Base-by-base conservation (phyloP, 2,329 filamentous ascomycete species). In the Ceratocystis variospora region DNA sequence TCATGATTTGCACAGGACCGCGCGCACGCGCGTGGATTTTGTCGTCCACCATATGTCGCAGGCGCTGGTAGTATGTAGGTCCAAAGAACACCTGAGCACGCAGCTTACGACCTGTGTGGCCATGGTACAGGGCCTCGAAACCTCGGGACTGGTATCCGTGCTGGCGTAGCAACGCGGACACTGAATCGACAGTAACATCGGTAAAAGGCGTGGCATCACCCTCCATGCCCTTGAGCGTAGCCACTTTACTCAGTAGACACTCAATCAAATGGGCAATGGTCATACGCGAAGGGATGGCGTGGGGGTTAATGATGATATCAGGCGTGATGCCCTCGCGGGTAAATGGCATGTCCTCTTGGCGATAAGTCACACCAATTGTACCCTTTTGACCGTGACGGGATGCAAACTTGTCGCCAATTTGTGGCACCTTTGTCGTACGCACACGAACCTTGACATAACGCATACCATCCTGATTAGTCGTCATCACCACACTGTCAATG, bases 201-300 rank as follows among this genome's bases (percentile, higher is more conserved):
- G 94, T 97, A 75, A 99, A 99, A 0, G 95, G 94, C 0, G 94
- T 99, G 1, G 94, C 94, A 73, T 99, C 95, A 72, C 94, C 95
- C 78, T 99, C 94, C 76, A 91, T 89, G 55, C 94, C 95, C 76
- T 92, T 89, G 25, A 99, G 82, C 1, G 94, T 89, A 1, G 91
- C 90, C 45, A 99, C 94, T 76, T 99, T 99, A 75, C 90, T 96
- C 66, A 99, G 83, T 71, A 97, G 83, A 82, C 94, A 99, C 80
- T 99, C 94, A 75, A 99, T 96, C 84, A 99, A 92, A 82, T 99
- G 94, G 72, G 94, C 94, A 86, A 99, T 99, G 2, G 95, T 99
- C 94, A 99, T 99, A 84, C 94, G 94, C 66, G 94, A 99, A 0
- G 94, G 94, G 83, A 99, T 99, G 74, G 94, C 95, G 82, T 99